These are phyloP conservation scores for Ligustrum vulgare DNA, from an alignment of 257 asterid species.

Conservation along the genomic window DNA sequence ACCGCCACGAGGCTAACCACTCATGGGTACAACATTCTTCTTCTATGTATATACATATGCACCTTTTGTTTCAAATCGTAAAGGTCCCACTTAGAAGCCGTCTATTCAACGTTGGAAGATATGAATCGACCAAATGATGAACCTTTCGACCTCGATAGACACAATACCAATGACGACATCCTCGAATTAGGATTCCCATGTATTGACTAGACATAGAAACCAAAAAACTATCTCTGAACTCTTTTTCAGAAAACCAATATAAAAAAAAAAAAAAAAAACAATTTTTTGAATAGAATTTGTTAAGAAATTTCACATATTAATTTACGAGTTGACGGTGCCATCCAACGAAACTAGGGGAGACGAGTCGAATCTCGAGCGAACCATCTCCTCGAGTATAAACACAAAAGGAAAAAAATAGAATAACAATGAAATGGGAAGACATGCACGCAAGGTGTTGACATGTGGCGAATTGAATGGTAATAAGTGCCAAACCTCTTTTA, in stretches of 20 bases:
- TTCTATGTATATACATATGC: no score
- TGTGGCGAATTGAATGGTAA: no score
- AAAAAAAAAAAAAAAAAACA: no score
- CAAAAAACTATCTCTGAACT: slow-evolving; percentile 15
- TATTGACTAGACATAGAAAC: slow-evolving; percentile 58
- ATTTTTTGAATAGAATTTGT: not conserved
- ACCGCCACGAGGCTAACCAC: no score
- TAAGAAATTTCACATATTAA: slow-evolving; percentile 7
- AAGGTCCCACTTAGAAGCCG: slow-evolving; percentile 90
- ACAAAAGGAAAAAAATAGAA: no score
- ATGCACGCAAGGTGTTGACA: no score
- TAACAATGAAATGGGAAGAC: no score
- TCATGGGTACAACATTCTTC: no score
- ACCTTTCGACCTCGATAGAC: slow-evolving; percentile 59
- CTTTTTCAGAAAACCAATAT: not conserved
- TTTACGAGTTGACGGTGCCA: slow-evolving; percentile 98
- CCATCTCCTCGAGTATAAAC: slow-evolving; percentile 91
- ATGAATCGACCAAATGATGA: slow-evolving; percentile 57
- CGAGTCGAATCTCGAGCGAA: slow-evolving; percentile 94
- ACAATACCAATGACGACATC: slow-evolving; percentile 89
- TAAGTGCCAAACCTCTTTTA: no score
- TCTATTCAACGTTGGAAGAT: slow-evolving; percentile 83
- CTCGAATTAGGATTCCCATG: slow-evolving; percentile 82
- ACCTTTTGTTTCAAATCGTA: slow-evolving; percentile 80
- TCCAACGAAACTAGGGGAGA: slow-evolving; percentile 95